Evolutionary conservation across 768 basidiomycete genomes (phyloP).

Genomic region (Suillus luteus): DNA sequence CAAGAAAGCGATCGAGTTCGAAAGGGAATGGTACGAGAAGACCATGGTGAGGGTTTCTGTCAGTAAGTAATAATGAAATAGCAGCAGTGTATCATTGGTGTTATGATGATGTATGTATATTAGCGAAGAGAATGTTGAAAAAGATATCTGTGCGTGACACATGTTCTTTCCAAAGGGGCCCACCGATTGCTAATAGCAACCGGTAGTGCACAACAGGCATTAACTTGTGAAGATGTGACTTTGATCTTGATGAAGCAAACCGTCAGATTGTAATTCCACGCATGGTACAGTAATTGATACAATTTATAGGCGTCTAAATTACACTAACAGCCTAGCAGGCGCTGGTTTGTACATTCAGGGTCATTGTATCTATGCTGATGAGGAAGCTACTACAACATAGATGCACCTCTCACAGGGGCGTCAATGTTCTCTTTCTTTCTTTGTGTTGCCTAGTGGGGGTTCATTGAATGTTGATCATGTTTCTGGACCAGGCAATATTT

Average conservation of each 20-base stretch:
- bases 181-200: not conserved
- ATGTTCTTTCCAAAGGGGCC: not conserved
- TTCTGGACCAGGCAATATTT: too few species aligned
- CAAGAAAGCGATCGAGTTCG: conserved; percentile 35
- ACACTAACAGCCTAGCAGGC: too few species aligned
- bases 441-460: not conserved
- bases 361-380: not conserved
- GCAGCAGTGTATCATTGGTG: not conserved
- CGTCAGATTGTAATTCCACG: not conserved
- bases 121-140: not conserved
- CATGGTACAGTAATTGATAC: too few species aligned
- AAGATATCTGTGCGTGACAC: not conserved
- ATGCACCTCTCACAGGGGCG: not conserved
- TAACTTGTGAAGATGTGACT: not conserved
- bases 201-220: not conserved
- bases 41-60: conserved; percentile 5
- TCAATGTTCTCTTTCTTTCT: not conserved
- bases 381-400: not conserved
- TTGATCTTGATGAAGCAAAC: not conserved
- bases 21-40: conserved; percentile 39
- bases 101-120: not conserved
- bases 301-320: too few species aligned
- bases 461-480: too few species aligned
- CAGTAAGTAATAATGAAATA: not conserved
- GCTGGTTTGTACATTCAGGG: too few species aligned